Evolutionary conservation across 345 rosid genomes (phyloP), one percentile per base, ranked within the genome.

Genomic region (Arabis hirsuta): DNA sequence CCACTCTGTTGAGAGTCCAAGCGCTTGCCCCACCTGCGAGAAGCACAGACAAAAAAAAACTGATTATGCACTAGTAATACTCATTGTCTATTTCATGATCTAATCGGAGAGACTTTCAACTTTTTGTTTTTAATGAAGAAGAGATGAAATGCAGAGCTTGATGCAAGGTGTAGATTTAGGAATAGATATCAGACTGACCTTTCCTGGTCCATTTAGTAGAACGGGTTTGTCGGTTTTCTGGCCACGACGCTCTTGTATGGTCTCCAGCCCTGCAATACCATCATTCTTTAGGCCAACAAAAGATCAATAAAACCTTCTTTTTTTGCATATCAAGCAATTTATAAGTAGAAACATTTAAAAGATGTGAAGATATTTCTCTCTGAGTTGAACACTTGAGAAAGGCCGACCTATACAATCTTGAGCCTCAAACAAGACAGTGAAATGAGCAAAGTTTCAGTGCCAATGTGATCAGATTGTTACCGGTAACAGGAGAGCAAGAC

Each of bases 131-230:
- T 7, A 19, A 19, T 64, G 45, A 26, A 52, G 43, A 13, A 36
- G 12, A 16, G 26, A 46, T 48, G 29, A 46, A 32, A 7, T 50
- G 58, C 20, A 27, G 14, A 24, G 59, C 14, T 60, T 71, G 31
- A 51, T 48, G 51, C 42, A 38, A 50, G 6, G 39, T 62, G 69
- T 43, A 52, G 43, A 43, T 13, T 43, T 27, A 26, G 14, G 7
- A 16, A 14, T 48, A 59, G 20, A 66, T 19, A 63, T 12, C n/a
- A 55, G 12, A 69, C 84, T 57, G 57, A 91, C 99, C 93, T 94
- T 94, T 39, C 99, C 97, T 57, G 99, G 99, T 16, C 99, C 97
- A 55, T 85, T 78, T 32, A 94, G 87, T 71, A 91, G 96, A 76
- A 81, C 39, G 20, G 96, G 97, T 55, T 91, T 91, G 55, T 87